Evolutionary conservation across 2,329 filamentous ascomycete species (phyloP).

Genomic region (Remersonia thermophila): DNA sequence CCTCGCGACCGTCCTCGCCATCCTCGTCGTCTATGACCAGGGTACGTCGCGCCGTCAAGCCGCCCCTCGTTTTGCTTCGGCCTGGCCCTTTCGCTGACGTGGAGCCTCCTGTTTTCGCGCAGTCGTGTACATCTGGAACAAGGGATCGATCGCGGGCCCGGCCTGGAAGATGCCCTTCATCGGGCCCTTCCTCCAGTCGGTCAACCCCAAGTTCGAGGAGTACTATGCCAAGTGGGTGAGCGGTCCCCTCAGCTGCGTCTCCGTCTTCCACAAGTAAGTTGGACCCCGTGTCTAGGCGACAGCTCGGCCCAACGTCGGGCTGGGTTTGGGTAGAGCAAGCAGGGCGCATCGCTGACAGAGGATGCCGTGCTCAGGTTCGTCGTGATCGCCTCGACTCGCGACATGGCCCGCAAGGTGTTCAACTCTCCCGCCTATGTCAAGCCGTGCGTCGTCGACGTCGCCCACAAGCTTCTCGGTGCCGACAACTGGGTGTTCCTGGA

Average conservation of each 20-base stretch:
- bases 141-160: slow-evolving; percentile 65
- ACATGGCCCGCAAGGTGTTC: slow-evolving; percentile 93
- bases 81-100: slow-evolving; percentile 5
- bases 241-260: slow-evolving; percentile 88
- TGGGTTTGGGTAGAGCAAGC: too few species aligned
- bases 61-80: too few species aligned
- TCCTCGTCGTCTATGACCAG: slow-evolving; percentile 79
- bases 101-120: slow-evolving; percentile 5
- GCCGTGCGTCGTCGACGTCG: slow-evolving; percentile 89
- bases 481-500: slow-evolving; percentile 98
- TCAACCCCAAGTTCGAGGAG: slow-evolving; percentile 82
- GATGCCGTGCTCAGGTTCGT: slow-evolving; percentile 92
- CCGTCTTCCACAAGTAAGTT: slow-evolving; percentile 93
- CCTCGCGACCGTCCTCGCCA: slow-evolving; percentile 54
- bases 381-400: slow-evolving; percentile 87
- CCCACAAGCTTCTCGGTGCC: slow-evolving; percentile 80
- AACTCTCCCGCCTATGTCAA: slow-evolving; percentile 88
- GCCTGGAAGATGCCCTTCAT: slow-evolving; percentile 72
- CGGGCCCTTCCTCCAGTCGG: slow-evolving; percentile 86
- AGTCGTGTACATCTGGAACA: slow-evolving; percentile 66
- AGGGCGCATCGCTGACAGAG: too few species aligned
- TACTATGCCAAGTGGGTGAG: slow-evolving; percentile 91
- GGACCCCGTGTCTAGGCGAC: not conserved
- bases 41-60: slow-evolving; percentile 41
- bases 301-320: too few species aligned